Conservation (phyloP, 1,139 yeast genomes). For the Zygoascus hellenicus region DNA sequence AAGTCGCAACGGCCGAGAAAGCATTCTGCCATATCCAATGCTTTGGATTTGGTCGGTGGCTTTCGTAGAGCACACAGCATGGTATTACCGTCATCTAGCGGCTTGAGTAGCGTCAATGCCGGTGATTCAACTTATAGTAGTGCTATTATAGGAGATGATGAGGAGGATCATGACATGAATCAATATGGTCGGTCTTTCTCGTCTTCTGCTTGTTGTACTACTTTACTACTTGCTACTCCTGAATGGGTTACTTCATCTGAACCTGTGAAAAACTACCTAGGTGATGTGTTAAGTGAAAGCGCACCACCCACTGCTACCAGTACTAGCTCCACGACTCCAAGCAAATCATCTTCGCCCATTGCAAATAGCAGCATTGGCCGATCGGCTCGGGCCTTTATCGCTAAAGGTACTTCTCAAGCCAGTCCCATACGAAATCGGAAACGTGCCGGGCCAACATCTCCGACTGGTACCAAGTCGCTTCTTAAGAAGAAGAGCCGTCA, state of each 20-base stretch:
- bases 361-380: no score
- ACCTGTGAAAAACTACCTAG: conserved; percentile 22
- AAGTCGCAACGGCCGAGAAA: conserved; percentile 1
- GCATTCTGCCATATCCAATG: background rate
- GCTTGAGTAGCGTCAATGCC: no score
- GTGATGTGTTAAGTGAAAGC: conserved; percentile 4
- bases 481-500: conserved; percentile 5
- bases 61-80: conserved; percentile 1
- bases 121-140: no score
- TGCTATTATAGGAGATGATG: background rate
- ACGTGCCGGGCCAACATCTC: background rate
- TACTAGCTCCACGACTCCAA: background rate
- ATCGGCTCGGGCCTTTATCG: no score
- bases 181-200: conserved; percentile 9
- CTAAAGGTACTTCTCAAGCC: no score
- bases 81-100: background rate
- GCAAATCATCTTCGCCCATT: no score
- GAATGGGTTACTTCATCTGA: conserved; percentile 26
- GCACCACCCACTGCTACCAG: background rate
- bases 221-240: conserved; percentile 20
- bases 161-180: background rate
- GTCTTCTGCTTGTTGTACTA: conserved; percentile 9
- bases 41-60: conserved; percentile 2
- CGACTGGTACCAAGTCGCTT: background rate
- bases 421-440: background rate